phyloP scores from a whole-genome alignment of 2,329 filamentous ascomycete genomes.

The Penicillium fuscoglaucum region DNA sequence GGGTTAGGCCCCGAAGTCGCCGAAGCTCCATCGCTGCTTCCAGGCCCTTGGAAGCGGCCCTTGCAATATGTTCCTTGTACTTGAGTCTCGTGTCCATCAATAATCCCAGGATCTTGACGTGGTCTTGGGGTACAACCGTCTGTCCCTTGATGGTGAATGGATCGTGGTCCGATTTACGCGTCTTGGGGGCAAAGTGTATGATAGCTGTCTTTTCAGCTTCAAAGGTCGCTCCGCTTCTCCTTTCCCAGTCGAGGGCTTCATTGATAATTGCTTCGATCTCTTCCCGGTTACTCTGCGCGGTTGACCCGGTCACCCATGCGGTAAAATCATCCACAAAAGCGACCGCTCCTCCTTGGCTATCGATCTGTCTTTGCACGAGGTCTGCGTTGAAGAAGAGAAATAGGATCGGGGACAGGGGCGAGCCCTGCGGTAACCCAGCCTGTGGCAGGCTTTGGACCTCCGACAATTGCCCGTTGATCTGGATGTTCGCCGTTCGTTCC shows the following conservation, averaged over 20 bases:
- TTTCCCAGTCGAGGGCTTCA: not conserved
- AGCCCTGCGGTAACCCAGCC: conserved; percentile 27
- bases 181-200: not conserved
- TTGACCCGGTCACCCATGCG: not conserved
- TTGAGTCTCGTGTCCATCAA: conserved; percentile 27
- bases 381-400: conserved; percentile 4
- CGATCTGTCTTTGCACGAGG: not conserved
- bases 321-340: conserved; percentile 16
- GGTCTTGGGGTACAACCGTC: not conserved
- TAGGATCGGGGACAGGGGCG: conserved; percentile 14
- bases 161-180: not conserved
- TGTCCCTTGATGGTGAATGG: not conserved
- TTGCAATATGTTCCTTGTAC: conserved; percentile 27
- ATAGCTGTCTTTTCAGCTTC: not conserved
- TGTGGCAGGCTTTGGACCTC: conserved; percentile 16
- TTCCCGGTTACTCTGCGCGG: conserved; percentile 4
- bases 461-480: conserved; percentile 19
- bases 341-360: not conserved
- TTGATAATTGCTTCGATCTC: not conserved
- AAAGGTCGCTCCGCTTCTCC: not conserved
- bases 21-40: conserved; percentile 18
- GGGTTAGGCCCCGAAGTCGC: conserved; percentile 5
- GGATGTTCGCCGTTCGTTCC: conserved; percentile 25
- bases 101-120: not conserved
- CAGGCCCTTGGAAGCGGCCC: conserved; percentile 23